Conservation (phyloP, 176 grass and related monocot genomes). For the Musa beccarii region DNA sequence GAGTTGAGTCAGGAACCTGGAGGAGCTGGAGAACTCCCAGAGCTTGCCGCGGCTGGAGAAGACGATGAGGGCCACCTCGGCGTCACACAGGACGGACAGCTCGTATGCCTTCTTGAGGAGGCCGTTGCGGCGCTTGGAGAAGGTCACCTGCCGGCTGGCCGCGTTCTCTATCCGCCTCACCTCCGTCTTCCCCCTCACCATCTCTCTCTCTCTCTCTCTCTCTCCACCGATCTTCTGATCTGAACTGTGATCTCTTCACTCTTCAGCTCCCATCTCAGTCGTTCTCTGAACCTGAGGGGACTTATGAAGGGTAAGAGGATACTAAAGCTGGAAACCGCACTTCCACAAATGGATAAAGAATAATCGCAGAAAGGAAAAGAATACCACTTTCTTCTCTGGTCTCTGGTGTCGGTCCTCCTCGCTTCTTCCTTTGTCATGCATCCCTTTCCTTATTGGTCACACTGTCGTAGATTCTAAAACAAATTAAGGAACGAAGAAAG, state of each 20-base stretch:
- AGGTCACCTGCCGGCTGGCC: slow-evolving; percentile 70
- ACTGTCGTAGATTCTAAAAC: neutral
- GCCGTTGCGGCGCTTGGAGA: slow-evolving; percentile 77
- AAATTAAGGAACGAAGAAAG: neutral
- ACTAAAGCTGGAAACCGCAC: no score
- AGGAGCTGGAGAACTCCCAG: slow-evolving; percentile 45
- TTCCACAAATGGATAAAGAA: no score
- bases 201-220: neutral
- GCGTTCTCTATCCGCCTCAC: slow-evolving; percentile 70
- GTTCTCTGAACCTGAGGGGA: no score
- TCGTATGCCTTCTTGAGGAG: slow-evolving; percentile 89
- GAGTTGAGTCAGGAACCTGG: neutral
- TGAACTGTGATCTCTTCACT: neutral
- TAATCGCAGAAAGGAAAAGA: no score
- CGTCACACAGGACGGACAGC: slow-evolving; percentile 75
- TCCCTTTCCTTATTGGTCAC: neutral
- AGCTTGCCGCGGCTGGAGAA: slow-evolving; percentile 69
- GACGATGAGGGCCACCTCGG: slow-evolving; percentile 72
- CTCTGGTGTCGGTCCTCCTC: no score
- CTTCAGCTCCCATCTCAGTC: no score
- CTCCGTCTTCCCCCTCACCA: slow-evolving; percentile 52
- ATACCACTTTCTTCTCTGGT: no score
- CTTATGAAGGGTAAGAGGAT: no score
- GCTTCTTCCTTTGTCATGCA: neutral
- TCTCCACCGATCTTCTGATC: neutral